Conservation (phyloP, 2,329 filamentous ascomycete species). For the Aspergillus jensenii region DNA sequence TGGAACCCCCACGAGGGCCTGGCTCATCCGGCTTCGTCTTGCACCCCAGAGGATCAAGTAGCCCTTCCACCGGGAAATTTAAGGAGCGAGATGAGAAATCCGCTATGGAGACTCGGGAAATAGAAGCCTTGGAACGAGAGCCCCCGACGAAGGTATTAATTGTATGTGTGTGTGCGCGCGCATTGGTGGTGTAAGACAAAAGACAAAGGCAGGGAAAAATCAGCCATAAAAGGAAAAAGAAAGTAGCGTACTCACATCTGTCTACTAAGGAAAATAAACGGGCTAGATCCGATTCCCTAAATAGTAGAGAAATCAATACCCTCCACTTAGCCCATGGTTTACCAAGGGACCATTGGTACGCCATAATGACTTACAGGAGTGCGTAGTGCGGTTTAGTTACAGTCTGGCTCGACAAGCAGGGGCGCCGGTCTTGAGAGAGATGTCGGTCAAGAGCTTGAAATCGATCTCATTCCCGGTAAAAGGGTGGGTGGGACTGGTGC, state of each 20-base stretch:
- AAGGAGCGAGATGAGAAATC: neutral
- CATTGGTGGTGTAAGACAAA: neutral
- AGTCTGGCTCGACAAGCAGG: neutral
- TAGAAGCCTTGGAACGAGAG: neutral
- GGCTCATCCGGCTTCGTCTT: neutral
- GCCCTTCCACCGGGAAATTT: neutral
- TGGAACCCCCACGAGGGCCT: neutral
- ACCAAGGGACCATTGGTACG: neutral
- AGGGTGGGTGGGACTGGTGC: slow-evolving; percentile 1
- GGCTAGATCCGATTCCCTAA: slow-evolving; percentile 4
- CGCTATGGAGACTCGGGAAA: neutral
- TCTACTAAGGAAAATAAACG: slow-evolving; percentile 1
- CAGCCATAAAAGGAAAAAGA: slow-evolving; percentile 4
- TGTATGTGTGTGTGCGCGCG: neutral
- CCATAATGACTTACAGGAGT: neutral
- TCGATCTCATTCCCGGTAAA: slow-evolving; percentile 1
- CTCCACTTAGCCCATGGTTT: neutral
- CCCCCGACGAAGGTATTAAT: too few species aligned
- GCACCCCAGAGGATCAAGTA: neutral
- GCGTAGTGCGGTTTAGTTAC: neutral
- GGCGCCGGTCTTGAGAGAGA: neutral
- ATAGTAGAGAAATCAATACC: slow-evolving; percentile 1
- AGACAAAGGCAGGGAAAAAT: neutral
- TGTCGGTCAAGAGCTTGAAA: slow-evolving; percentile 1
- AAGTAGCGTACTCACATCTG: slow-evolving; percentile 8